Base-by-base conservation (phyloP, 495 filamentous ascomycete genomes). In the Penicillium cinerascens region DNA sequence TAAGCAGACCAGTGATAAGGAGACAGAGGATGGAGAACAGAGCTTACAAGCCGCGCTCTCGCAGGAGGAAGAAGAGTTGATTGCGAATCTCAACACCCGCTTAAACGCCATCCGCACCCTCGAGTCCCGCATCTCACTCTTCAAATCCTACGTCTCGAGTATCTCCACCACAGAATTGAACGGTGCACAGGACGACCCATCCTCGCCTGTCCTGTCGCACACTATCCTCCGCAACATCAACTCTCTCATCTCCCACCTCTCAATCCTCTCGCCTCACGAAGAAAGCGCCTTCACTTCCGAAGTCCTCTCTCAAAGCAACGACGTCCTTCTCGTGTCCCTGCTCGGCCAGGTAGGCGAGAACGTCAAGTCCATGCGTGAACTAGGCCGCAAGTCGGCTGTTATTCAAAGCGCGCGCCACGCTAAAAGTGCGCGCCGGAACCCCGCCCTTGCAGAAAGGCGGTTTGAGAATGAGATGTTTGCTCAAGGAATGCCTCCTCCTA, bases 51-150 rank as follows among this genome's bases (percentile, higher is more conserved):
- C n/a, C 67, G 76, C 26, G 63, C 78, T 96, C n/a, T 82, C 83
- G 0, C 72, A 81, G 0, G 86, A 89, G 49, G 91, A 95, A 51
- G 87, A 92, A 70, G 91, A 95, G 64, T 60, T 88, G 17, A 78
- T 89, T 40, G 77, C 82, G 35, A 81, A 73, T 22, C 82, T 98
- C 25, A 90, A 85, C 13, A 88, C 91, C 43, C 96, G 95, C 58
- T 77, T 84, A 36, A 98, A 97, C 68, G 92, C 95, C 22, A 84
- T 96, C 60, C 87, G 87, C 68, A 96, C 95, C 82, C 80, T 97
- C 46, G 85, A 91, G 62, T 82, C 86, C 15, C 87, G 95, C 41
- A 85, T 98, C 63, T 78, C 81, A 13, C 82, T 97, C 51, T 81
- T 97, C 48, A 86, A 84, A 55, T 78, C 80, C 33, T 97, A 97